These are phyloP conservation scores for Geotrichum reessii DNA, from an alignment of 1,139 yeast genomes.

Conservation along the genomic window DNA sequence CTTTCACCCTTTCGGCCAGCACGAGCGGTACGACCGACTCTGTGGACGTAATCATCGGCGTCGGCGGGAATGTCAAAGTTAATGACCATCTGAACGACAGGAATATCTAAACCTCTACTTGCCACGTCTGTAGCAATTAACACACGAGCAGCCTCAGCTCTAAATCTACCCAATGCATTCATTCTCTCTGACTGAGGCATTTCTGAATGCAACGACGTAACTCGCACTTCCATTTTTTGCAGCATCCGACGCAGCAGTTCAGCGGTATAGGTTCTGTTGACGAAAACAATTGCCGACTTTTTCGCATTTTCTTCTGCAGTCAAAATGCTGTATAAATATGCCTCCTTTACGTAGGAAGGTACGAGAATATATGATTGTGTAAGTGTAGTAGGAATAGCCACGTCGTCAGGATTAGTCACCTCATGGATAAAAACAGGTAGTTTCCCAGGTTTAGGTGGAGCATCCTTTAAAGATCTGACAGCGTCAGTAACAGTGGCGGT, in stretches of 20 bases:
- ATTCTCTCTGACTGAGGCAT: constrained; percentile 92
- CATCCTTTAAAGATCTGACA: constrained; percentile 71
- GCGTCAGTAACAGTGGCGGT: constrained; percentile 97
- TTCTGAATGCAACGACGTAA: constrained; percentile 88
- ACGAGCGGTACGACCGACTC: constrained; percentile 99
- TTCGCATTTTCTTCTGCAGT: constrained; percentile 57
- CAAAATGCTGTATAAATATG: constrained; percentile 67
- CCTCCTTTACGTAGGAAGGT: constrained; percentile 87
- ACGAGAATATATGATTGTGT: constrained; percentile 49
- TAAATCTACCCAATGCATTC: constrained; percentile 82
- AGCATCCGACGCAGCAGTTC: constrained; percentile 76
- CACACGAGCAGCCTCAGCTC: constrained; percentile 90
- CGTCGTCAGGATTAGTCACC: constrained; percentile 57
- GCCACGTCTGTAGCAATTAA: constrained; percentile 95
- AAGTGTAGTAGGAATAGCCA: constrained; percentile 76
- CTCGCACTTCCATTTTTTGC: constrained; percentile 66
- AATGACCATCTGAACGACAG: constrained; percentile 79
- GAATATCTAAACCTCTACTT: constrained; percentile 94
- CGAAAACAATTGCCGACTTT: constrained; percentile 77
- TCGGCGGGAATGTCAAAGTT: constrained; percentile 94
- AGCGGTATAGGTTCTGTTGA: constrained; percentile 84
- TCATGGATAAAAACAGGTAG: constrained; percentile 73
- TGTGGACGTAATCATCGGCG: constrained; percentile 92
- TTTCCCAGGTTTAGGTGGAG: constrained; percentile 55
- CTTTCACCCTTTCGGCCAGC: constrained; percentile 81